Evolutionary conservation across 805 yeast genomes (phyloP).

Genomic region (Clavispora asparagi): DNA sequence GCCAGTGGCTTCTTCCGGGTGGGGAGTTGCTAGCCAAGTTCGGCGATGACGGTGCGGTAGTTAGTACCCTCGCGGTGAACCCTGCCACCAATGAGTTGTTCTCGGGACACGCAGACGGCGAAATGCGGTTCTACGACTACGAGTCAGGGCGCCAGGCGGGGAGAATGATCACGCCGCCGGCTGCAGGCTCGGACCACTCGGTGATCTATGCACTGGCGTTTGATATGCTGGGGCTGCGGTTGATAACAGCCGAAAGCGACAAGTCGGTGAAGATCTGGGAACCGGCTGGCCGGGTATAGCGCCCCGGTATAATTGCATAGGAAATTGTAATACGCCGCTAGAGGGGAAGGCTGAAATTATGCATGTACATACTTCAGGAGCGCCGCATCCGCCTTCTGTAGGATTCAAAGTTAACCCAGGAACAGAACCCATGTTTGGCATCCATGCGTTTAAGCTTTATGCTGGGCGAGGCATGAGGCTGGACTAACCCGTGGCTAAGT

Average conservation of each 20-base stretch:
- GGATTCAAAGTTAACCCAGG: too few species aligned
- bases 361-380: too few species aligned
- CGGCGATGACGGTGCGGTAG: constrained; percentile 42
- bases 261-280: constrained; percentile 77
- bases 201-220: constrained; percentile 69
- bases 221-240: constrained; percentile 73
- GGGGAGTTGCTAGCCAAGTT: constrained; percentile 63
- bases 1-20: constrained; percentile 78
- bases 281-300: not conserved
- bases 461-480: too few species aligned
- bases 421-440: too few species aligned
- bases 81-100: constrained; percentile 58
- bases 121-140: constrained; percentile 75
- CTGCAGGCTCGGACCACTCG: constrained; percentile 67
- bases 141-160: constrained; percentile 62
- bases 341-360: too few species aligned
- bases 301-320: too few species aligned
- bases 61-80: constrained; percentile 67
- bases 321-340: too few species aligned
- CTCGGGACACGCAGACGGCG: constrained; percentile 83
- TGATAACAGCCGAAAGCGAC: constrained; percentile 88
- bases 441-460: too few species aligned
- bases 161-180: constrained; percentile 43
- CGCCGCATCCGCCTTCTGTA: too few species aligned
- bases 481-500: too few species aligned